Conservation (phyloP, 163 green algal genomes). For the Volvox carteri region DNA sequence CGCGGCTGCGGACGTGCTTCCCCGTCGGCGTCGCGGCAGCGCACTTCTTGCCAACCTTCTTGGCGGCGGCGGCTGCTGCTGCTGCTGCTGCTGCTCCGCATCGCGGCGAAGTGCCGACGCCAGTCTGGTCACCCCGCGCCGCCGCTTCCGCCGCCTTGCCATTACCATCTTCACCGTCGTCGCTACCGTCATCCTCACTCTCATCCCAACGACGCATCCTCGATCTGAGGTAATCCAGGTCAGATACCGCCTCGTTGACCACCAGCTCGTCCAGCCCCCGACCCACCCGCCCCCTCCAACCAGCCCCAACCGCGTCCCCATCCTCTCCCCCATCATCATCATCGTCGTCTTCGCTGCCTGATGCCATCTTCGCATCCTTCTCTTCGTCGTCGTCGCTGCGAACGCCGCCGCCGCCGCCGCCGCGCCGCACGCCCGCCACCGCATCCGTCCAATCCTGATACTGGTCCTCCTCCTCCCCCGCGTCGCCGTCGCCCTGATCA, state of each 20-base stretch:
- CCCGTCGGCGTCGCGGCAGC: background rate
- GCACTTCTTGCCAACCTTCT: conserved; percentile 11
- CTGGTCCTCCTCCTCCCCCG: conserved; percentile 19
- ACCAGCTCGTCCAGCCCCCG: conserved; percentile 59
- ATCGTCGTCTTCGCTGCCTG: conserved; percentile 11
- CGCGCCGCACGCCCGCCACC: conserved; percentile 21
- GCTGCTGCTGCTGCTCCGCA: background rate
- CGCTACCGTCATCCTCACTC: conserved; percentile 68
- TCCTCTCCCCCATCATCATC: conserved; percentile 64
- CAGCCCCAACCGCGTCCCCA: no score
- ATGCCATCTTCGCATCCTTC: background rate
- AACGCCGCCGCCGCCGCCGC: conserved; percentile 17
- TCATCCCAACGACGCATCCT: conserved; percentile 74
- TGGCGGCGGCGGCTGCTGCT: background rate
- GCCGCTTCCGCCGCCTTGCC: conserved; percentile 14
- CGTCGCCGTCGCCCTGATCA: background rate
- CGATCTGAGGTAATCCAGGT: conserved; percentile 91
- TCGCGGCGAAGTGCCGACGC: conserved; percentile 57
- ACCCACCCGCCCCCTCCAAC: no score
- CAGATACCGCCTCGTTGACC: conserved; percentile 81
- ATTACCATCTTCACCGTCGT: conserved; percentile 71
- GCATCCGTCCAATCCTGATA: conserved; percentile 45
- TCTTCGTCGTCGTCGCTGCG: conserved; percentile 50
- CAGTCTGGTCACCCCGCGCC: conserved; percentile 58
- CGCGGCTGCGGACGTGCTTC: background rate